Conservation (phyloP, 1,284 basidiomycete species). For the Xerocomus amazonicus region DNA sequence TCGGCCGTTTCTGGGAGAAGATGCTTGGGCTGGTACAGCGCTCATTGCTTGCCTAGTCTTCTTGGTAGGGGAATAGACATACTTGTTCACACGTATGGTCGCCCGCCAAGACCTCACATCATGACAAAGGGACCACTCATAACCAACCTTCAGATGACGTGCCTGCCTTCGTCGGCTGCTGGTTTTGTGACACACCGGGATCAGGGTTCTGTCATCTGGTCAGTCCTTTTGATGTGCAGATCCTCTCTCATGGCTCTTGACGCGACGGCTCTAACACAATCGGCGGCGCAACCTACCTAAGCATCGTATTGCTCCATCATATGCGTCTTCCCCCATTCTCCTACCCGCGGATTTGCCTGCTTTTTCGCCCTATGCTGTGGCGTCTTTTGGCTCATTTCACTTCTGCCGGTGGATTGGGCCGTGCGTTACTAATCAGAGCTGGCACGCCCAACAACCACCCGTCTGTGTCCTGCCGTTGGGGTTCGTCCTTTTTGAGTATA, state of each 20-base stretch:
- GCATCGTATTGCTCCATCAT: slow-evolving; percentile 10
- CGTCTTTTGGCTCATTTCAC: slow-evolving; percentile 1
- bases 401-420: slow-evolving; percentile 2
- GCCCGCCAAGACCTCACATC: background rate
- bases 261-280: background rate
- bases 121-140: background rate
- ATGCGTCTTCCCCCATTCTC: background rate
- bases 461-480: background rate
- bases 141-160: background rate
- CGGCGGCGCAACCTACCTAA: slow-evolving; percentile 3
- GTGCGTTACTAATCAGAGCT: slow-evolving; percentile 4
- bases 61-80: slow-evolving; percentile 9
- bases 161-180: background rate
- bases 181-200: slow-evolving; percentile 5
- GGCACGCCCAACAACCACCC: slow-evolving; percentile 1
- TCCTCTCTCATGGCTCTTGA: too few relatives aligned
- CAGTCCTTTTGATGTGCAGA: background rate
- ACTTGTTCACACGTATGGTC: slow-evolving; percentile 4
- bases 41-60: slow-evolving; percentile 2
- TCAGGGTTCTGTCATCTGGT: slow-evolving; percentile 4
- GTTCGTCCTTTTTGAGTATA: slow-evolving; percentile 2
- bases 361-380: slow-evolving; percentile 4
- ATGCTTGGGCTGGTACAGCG: slow-evolving; percentile 8
- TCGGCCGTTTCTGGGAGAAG: slow-evolving; percentile 20
- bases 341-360: slow-evolving; percentile 3